A percentile compares a stretch with the other conserved stretches of the same genome.
These are phyloP conservation scores for Petunia hybrid DNA, from an alignment of 305 asterid genomes.

Conservation along the genomic window DNA sequence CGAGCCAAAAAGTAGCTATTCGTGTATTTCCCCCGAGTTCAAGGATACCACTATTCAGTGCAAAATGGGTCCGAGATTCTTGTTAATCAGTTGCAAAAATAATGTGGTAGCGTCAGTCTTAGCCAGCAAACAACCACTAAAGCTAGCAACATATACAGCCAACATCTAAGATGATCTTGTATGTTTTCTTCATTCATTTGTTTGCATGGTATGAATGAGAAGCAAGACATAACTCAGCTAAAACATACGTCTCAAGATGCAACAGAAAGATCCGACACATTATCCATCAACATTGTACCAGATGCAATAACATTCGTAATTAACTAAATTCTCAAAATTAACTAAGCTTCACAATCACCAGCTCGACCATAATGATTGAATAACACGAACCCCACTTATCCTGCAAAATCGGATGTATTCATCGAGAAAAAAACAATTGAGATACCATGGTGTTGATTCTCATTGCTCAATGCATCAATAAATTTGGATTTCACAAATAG, in stretches of 20 bases:
- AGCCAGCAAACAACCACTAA: not conserved
- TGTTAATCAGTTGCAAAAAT: too few relatives aligned
- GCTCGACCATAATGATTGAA: not conserved
- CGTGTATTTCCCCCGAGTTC: too few relatives aligned
- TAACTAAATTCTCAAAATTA: not conserved
- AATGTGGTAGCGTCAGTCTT: not conserved
- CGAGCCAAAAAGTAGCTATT: too few relatives aligned
- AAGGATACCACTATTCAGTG: too few relatives aligned
- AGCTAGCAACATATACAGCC: not conserved
- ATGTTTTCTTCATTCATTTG: not conserved
- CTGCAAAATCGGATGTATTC: not conserved
- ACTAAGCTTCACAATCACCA: slow-evolving; percentile 1
- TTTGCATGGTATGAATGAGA: not conserved
- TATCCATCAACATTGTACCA: too few relatives aligned
- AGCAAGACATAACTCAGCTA: not conserved
- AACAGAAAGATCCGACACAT: not conserved
- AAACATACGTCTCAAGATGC: not conserved
- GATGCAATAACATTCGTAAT: too few relatives aligned
- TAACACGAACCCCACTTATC: not conserved
- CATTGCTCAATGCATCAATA: slow-evolving; percentile 15
- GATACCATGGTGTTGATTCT: slow-evolving; percentile 18
- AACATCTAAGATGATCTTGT: not conserved
- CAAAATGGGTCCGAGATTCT: too few relatives aligned
- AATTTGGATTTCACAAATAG: slow-evolving; percentile 20
- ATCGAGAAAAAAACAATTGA: not conserved